These are phyloP conservation scores for Calonectria ilicicola DNA, from an alignment of 2,329 filamentous ascomycete species.

Conservation along the genomic window DNA sequence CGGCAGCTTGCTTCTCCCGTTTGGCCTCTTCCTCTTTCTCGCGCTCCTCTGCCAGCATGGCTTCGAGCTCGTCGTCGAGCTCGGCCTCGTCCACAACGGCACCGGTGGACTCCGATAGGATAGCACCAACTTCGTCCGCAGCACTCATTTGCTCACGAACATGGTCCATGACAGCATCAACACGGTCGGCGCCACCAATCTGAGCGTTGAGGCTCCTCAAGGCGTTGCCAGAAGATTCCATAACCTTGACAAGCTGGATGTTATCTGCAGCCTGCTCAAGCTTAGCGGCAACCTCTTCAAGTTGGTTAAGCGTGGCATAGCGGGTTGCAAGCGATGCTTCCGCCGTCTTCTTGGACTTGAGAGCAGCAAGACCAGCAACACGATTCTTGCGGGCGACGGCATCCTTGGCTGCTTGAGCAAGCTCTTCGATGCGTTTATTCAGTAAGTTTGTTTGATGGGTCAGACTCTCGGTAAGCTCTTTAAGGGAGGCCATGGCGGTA, in stretches of 20 bases:
- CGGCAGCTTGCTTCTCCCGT: slow-evolving; percentile 55
- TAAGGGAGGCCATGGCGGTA: slow-evolving; percentile 83
- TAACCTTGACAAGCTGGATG: slow-evolving; percentile 83
- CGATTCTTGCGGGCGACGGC: slow-evolving; percentile 81
- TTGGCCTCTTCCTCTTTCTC: slow-evolving; percentile 65
- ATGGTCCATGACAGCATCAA: slow-evolving; percentile 80
- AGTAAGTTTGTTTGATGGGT: slow-evolving; percentile 79
- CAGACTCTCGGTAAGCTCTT: slow-evolving; percentile 80
- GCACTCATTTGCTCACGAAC: slow-evolving; percentile 84
- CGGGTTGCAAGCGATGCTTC: slow-evolving; percentile 80
- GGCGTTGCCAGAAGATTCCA: slow-evolving; percentile 81
- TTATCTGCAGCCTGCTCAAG: slow-evolving; percentile 90
- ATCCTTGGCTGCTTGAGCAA: slow-evolving; percentile 74
- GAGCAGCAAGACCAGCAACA: slow-evolving; percentile 78
- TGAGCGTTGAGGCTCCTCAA: slow-evolving; percentile 80
- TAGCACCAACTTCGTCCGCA: slow-evolving; percentile 83
- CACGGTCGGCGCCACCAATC: slow-evolving; percentile 80
- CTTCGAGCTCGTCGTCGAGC: slow-evolving; percentile 88
- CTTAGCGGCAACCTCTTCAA: slow-evolving; percentile 85
- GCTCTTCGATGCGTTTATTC: slow-evolving; percentile 72
- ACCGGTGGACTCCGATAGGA: slow-evolving; percentile 74
- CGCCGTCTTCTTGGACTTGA: slow-evolving; percentile 85
- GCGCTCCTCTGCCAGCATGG: slow-evolving; percentile 72
- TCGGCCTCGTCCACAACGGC: slow-evolving; percentile 79
- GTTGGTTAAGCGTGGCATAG: slow-evolving; percentile 79